Percentiles rank a stretch among this genome's conserved stretches.
Evolutionary conservation across 352 stramenopile species (phyloP).

Genomic region (Pilasporangium apinafurcum): DNA sequence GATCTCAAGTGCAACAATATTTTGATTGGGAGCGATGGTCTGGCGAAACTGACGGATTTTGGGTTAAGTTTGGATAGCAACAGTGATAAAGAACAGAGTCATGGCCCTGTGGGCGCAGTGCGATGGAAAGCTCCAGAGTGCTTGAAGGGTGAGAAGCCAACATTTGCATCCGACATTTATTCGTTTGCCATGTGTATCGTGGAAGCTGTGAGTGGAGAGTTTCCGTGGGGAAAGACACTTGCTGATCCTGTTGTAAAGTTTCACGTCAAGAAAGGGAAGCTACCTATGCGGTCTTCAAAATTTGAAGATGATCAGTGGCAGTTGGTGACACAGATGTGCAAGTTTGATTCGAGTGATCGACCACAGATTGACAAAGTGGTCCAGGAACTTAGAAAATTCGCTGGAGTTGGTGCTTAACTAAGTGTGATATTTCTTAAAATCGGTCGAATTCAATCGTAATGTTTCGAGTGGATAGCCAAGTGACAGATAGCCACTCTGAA

Average conservation of each 20-base stretch:
- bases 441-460: no score
- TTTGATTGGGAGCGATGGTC: slow-evolving; percentile 31
- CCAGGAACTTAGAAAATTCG: no score
- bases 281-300: not conserved
- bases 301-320: no score
- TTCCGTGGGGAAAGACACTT: slow-evolving; percentile 2
- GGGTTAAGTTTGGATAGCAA: slow-evolving; percentile 7
- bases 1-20: slow-evolving; percentile 6
- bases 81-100: not conserved
- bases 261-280: not conserved
- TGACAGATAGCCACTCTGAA: no score
- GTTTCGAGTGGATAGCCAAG: no score
- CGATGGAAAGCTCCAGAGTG: slow-evolving; percentile 11
- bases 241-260: not conserved
- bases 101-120: not conserved
- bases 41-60: slow-evolving; percentile 18
- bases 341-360: no score
- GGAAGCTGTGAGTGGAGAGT: slow-evolving; percentile 5
- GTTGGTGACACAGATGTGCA: no score
- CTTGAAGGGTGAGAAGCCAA: not conserved
- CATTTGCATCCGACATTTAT: slow-evolving; percentile 14
- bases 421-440: no score
- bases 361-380: no score
- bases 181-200: slow-evolving; percentile 16
- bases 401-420: no score